Evolutionary conservation across 768 basidiomycete genomes (phyloP).

Genomic region (Leucocoprinus birnbaumii): DNA sequence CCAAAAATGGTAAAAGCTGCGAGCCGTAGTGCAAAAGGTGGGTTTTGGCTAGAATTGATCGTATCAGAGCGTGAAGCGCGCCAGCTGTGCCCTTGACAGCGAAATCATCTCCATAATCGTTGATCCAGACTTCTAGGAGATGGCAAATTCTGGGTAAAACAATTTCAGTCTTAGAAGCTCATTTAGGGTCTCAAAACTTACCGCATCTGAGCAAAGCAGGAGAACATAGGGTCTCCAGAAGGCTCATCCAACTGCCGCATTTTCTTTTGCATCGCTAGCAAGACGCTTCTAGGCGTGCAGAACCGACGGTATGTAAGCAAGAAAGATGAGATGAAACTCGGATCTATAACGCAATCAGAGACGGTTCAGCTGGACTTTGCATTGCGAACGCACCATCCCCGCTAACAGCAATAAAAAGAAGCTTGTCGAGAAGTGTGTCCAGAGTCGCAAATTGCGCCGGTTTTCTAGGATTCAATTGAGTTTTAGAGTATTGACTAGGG

Average conservation of each 20-base stretch:
- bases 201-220: conserved; percentile 89
- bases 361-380: not conserved
- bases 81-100: conserved; percentile 71
- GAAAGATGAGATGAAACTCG: conserved; percentile 76
- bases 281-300: conserved; percentile 70
- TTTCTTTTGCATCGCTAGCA: conserved; percentile 87
- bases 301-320: conserved; percentile 83
- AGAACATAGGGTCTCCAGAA: conserved; percentile 79
- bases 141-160: conserved; percentile 63
- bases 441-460: conserved; percentile 72
- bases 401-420: conserved; percentile 79
- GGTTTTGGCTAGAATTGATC: conserved; percentile 75
- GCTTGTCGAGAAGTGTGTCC: conserved; percentile 78
- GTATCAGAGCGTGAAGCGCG: conserved; percentile 72
- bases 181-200: conserved; percentile 23
- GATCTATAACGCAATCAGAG: conserved; percentile 42
- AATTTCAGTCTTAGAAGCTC: not conserved
- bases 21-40: conserved; percentile 84
- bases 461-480: conserved; percentile 27
- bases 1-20: conserved; percentile 78
- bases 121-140: conserved; percentile 75
- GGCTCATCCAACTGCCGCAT: conserved; percentile 75
- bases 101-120: conserved; percentile 75
- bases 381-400: conserved; percentile 67
- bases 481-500: not conserved